Percentiles rank a stretch among this genome's conserved stretches.
phyloP scores from a whole-genome alignment of 1,139 yeast species.

The Hyphopichia wangnamkhiaoensis region DNA sequence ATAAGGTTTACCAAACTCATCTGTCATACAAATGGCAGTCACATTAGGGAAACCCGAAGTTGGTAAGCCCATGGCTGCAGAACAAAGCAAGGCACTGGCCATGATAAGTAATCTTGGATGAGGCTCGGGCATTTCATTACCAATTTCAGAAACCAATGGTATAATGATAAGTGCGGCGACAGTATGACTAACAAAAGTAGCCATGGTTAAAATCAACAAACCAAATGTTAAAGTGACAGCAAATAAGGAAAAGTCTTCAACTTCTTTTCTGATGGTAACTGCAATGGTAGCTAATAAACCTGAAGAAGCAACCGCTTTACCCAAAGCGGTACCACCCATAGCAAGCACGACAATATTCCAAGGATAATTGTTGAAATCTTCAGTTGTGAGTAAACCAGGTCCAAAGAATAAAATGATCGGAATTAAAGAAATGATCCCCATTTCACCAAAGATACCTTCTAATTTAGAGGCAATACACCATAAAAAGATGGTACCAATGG shows the following conservation, averaged over 20 bases:
- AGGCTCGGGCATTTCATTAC: conserved; percentile 53
- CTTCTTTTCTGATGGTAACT: conserved; percentile 52
- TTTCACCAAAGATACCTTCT: conserved; percentile 61
- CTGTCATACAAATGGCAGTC: conserved; percentile 77
- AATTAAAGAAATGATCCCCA: conserved; percentile 68
- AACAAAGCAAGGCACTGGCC: conserved; percentile 66
- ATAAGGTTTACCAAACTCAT: conserved; percentile 67
- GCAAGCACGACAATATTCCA: conserved; percentile 78
- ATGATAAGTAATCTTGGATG: conserved; percentile 65
- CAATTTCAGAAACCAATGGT: conserved; percentile 71
- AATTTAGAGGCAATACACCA: conserved; percentile 72
- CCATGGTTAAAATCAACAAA: conserved; percentile 61
- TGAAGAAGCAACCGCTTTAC: conserved; percentile 72
- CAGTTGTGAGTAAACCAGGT: conserved; percentile 64
- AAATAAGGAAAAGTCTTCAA: conserved; percentile 56
- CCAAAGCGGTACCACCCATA: conserved; percentile 78
- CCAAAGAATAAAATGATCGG: conserved; percentile 71
- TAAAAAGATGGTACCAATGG: conserved; percentile 57
- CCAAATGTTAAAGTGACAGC: conserved; percentile 70
- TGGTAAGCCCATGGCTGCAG: conserved; percentile 79
- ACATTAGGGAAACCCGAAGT: conserved; percentile 79
- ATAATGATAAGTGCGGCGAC: conserved; percentile 74
- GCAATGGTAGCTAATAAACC: conserved; percentile 70
- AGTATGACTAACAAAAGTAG: conserved; percentile 76
- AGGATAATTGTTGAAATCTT: conserved; percentile 70